Conservation (phyloP, 495 filamentous ascomycete genomes). For the Xylaria flabelliformis region DNA sequence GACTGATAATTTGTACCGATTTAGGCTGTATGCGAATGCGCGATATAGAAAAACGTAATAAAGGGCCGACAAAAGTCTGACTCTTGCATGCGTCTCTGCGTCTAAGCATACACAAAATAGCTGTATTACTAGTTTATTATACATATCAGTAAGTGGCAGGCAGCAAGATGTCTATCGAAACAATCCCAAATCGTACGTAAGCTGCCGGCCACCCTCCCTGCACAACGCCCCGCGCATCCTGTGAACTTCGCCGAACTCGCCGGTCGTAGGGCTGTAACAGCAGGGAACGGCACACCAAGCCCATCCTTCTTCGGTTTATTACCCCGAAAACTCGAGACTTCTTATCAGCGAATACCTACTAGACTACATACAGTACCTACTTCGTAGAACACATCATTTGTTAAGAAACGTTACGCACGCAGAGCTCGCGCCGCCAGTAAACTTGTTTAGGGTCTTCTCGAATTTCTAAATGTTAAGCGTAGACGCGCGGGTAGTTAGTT, state of each 20-base stretch:
- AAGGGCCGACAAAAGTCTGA: not conserved
- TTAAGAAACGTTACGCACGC: not conserved
- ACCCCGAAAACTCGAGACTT: not conserved
- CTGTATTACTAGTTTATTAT: not conserved
- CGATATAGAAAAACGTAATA: not conserved
- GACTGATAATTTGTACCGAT: not conserved
- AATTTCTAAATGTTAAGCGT: not conserved
- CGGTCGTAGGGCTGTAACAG: conserved; percentile 20
- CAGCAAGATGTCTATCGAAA: too few species aligned
- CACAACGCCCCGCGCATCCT: conserved; percentile 1
- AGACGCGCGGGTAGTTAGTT: not conserved
- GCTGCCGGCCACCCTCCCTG: not conserved
- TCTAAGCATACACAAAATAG: not conserved
- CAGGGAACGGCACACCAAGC: conserved; percentile 6
- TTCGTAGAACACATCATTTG: not conserved
- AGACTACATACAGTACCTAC: not conserved
- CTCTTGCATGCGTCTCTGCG: not conserved
- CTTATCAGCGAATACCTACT: not conserved
- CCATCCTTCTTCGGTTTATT: not conserved
- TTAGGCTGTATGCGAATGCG: not conserved
- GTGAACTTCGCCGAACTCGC: conserved; percentile 10
- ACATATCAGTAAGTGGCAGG: too few species aligned
- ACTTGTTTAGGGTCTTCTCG: not conserved
- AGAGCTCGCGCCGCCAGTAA: not conserved
- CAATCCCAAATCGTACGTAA: not conserved